Percentiles rank a stretch among this genome's conserved stretches.
phyloP scores from a whole-genome alignment of 2,329 filamentous ascomycete species.

The Pseudonectria buxi region DNA sequence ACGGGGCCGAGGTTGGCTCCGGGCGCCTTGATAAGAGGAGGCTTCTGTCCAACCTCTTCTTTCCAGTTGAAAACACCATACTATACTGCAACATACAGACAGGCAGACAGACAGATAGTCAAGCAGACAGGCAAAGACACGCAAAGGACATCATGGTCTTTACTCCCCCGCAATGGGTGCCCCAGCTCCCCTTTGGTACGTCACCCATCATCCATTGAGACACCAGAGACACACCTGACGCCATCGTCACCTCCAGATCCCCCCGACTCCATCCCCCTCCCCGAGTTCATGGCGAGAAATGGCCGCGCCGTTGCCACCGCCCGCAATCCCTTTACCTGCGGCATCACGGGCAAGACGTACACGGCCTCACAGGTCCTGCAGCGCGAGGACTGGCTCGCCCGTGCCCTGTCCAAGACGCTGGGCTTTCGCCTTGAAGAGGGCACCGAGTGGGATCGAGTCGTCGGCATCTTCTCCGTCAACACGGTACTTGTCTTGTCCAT shows the following conservation, averaged over 20 bases:
- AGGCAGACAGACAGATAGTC: no score
- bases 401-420: constrained; percentile 63
- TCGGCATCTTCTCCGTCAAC: constrained; percentile 72
- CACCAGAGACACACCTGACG: no score
- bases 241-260: no score
- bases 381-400: constrained; percentile 60
- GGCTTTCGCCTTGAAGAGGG: constrained; percentile 64
- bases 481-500: constrained; percentile 46
- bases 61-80: no score
- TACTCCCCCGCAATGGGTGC: constrained; percentile 54
- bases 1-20: no score
- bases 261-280: constrained; percentile 67
- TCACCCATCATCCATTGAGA: no score
- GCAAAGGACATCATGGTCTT: no score
- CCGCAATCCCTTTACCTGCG: constrained; percentile 68
- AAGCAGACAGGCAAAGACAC: no score
- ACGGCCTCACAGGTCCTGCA: constrained; percentile 56
- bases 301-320: constrained; percentile 57
- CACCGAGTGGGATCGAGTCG: constrained; percentile 74
- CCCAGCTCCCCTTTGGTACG: constrained; percentile 48
- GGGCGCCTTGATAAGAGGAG: not conserved
- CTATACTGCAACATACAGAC: not conserved
- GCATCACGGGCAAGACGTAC: constrained; percentile 62
- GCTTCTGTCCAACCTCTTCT: no score
- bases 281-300: constrained; percentile 69